Conservation (phyloP, 1,284 basidiomycete genomes). For the Ustilago trichophora region DNA sequence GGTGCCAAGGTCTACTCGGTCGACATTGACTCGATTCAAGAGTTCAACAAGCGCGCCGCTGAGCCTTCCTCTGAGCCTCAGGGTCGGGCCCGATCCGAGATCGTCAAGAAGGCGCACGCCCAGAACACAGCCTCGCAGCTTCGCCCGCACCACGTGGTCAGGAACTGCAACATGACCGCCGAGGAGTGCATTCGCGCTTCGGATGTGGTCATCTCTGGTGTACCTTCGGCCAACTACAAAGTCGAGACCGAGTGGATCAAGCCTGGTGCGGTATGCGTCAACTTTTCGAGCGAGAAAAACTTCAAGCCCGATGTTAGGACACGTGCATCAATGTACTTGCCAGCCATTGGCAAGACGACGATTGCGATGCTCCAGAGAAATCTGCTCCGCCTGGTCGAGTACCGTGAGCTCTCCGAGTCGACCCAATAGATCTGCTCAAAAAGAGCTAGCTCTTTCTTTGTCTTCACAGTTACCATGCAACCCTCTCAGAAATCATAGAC, state of each 20-base stretch:
- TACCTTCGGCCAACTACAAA: conserved; percentile 79
- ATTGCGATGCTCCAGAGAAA: conserved; percentile 96
- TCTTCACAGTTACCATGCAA: background rate
- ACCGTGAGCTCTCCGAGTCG: conserved; percentile 43
- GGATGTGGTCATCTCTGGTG: conserved; percentile 62
- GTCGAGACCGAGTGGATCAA: conserved; percentile 87
- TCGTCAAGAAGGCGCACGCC: conserved; percentile 70
- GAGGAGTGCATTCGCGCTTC: conserved; percentile 58
- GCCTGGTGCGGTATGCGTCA: conserved; percentile 90
- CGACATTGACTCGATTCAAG: conserved; percentile 91
- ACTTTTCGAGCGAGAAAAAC: conserved; percentile 95
- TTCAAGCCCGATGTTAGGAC: conserved; percentile 92
- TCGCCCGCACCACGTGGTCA: conserved; percentile 79
- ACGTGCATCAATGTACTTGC: conserved; percentile 71
- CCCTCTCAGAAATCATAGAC: conserved; percentile 15
- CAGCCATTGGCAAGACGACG: conserved; percentile 94
- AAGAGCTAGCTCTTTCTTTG: background rate
- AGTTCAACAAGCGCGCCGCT: conserved; percentile 66
- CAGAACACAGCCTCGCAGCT: conserved; percentile 67
- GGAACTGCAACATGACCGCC: conserved; percentile 41
- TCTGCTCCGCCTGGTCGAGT: conserved; percentile 71
- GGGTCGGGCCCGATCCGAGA: conserved; percentile 50
- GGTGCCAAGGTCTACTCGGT: conserved; percentile 93
- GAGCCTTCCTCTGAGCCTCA: conserved; percentile 15
- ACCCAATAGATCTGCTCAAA: conserved; percentile 5